Percentiles rank a stretch among this genome's conserved stretches.
Conservation (phyloP, 306 rosid genomes). For the Corylus heterophylla region DNA sequence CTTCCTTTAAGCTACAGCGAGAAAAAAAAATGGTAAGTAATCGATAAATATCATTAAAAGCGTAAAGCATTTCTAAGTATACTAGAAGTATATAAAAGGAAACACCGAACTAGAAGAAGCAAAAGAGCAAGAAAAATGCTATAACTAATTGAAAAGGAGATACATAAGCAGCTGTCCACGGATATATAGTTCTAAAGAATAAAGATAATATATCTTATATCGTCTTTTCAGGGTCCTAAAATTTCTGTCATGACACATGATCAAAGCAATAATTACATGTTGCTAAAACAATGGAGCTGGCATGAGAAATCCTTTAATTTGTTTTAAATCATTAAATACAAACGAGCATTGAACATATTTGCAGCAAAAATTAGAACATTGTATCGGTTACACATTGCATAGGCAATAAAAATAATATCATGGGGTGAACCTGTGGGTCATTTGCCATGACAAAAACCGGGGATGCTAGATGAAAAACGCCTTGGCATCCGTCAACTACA, state of each 20-base stretch:
- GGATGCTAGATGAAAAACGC: constrained; percentile 19
- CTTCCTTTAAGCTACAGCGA: no score
- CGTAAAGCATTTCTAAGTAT: no score
- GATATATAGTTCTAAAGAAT: no score
- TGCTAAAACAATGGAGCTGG: neutral
- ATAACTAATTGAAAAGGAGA: no score
- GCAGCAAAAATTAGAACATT: neutral
- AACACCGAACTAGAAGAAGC: no score
- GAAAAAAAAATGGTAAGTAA: no score
- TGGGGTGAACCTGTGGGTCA: constrained; percentile 1
- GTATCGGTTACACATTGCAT: neutral
- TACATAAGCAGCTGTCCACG: no score
- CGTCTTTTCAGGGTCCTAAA: neutral
- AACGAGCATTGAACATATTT: neutral
- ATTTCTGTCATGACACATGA: neutral
- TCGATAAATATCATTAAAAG: no score
- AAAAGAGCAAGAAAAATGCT: no score
- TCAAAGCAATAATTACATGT: neutral
- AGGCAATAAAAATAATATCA: neutral
- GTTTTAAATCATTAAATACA: neutral
- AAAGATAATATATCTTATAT: no score
- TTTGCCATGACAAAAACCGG: neutral
- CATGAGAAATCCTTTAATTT: neutral
- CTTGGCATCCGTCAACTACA: constrained; percentile 11
- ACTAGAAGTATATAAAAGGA: no score